phyloP scores from a whole-genome alignment of 495 filamentous ascomycete species.

The Podospora appendiculata region DNA sequence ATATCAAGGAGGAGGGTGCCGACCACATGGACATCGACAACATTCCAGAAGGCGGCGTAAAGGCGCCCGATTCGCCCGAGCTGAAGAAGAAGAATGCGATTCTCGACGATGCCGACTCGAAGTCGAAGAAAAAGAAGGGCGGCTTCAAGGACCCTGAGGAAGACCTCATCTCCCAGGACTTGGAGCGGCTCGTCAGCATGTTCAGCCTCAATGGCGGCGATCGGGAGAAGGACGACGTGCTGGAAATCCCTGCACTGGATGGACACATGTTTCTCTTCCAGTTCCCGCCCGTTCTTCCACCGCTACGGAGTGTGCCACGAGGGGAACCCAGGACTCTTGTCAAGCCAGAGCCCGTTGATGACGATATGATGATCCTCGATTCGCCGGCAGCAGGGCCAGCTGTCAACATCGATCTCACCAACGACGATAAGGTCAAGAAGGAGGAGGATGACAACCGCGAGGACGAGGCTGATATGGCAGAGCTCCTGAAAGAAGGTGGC shows the following conservation, averaged over 20 bases:
- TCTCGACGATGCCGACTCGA: slow-evolving; percentile 12
- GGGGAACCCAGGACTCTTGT: slow-evolving; percentile 4
- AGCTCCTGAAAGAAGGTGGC: slow-evolving; percentile 30
- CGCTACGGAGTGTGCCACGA: slow-evolving; percentile 24
- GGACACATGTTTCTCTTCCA: slow-evolving; percentile 58
- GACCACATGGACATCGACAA: slow-evolving; percentile 30
- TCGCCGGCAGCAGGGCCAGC: slow-evolving; percentile 7
- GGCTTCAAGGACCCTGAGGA: slow-evolving; percentile 29
- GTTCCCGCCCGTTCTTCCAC: slow-evolving; percentile 53
- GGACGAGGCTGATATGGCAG: slow-evolving; percentile 1
- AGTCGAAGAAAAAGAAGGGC: slow-evolving; percentile 19
- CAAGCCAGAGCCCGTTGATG: slow-evolving; percentile 23
- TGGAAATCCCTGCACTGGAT: slow-evolving; percentile 22
- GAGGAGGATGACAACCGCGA: slow-evolving; percentile 17
- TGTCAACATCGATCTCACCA: slow-evolving; percentile 28
- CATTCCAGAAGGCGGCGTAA: slow-evolving; percentile 23
- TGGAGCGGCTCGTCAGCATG: slow-evolving; percentile 22
- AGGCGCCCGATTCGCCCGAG: slow-evolving; percentile 24
- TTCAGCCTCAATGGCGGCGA: slow-evolving; percentile 16
- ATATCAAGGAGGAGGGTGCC: slow-evolving; percentile 24
- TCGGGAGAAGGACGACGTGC: slow-evolving; percentile 12
- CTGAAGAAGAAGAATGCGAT: slow-evolving; percentile 19
- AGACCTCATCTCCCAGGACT: slow-evolving; percentile 18
- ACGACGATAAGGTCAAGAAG: slow-evolving; percentile 15
- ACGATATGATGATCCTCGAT: slow-evolving; percentile 17